These are phyloP conservation scores for Alloteropsis angusta DNA, from an alignment of 202 grass and related monocot genomes.

Conservation along the genomic window DNA sequence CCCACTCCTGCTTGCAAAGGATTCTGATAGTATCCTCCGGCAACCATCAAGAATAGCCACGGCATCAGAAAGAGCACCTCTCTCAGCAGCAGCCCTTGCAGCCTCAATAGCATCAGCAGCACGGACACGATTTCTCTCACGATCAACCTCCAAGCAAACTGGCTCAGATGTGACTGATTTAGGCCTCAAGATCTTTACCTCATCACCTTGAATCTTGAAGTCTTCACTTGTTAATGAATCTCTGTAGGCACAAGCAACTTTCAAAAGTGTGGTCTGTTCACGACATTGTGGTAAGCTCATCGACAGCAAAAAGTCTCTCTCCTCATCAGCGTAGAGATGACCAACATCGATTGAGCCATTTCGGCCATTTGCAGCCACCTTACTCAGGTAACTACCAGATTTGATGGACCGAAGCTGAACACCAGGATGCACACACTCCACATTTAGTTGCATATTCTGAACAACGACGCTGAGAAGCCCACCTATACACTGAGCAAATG, in stretches of 20 bases:
- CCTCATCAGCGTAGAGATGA: conserved; percentile 86
- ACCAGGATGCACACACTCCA: conserved; percentile 54
- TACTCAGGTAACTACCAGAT: conserved; percentile 76
- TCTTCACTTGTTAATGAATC: conserved; percentile 57
- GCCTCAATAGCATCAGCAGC: conserved; percentile 59
- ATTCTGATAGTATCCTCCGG: conserved; percentile 37
- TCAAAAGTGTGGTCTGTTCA: conserved; percentile 52
- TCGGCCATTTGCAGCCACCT: conserved; percentile 54
- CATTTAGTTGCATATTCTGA: conserved; percentile 56
- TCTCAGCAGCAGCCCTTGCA: conserved; percentile 72
- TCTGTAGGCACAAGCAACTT: conserved; percentile 51
- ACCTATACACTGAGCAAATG: conserved; percentile 96
- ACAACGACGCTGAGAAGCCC: conserved; percentile 84
- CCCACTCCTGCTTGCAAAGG: conserved; percentile 47
- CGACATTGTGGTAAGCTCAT: conserved; percentile 39
- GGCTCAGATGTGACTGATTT: conserved; percentile 26
- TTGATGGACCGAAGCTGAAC: conserved; percentile 59
- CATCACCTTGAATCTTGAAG: conserved; percentile 37
- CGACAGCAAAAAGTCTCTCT: conserved; percentile 76
- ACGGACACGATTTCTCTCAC: conserved; percentile 74
- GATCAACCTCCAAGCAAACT: conserved; percentile 76
- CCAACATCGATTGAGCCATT: conserved; percentile 71
- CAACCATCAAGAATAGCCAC: conserved; percentile 63
- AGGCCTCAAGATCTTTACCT: conserved; percentile 52
- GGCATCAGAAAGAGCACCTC: conserved; percentile 59